These are phyloP conservation scores for Fragaria vesca DNA, from an alignment of 306 rosid genomes.

Conservation along the genomic window DNA sequence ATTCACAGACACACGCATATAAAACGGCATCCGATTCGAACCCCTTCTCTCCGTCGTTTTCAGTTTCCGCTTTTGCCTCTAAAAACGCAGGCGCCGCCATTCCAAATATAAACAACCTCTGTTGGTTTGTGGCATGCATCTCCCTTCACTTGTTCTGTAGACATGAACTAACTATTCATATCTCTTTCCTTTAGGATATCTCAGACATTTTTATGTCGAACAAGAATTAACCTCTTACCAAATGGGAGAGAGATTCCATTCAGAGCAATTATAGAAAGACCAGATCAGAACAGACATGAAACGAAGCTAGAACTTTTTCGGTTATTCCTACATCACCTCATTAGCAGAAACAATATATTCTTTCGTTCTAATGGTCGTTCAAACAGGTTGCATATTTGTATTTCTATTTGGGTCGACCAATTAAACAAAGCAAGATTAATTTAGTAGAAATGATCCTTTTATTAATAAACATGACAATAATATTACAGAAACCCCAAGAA, in stretches of 20 bases:
- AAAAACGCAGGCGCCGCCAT: conserved; percentile 43
- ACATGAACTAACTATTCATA: background rate
- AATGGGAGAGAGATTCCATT: background rate
- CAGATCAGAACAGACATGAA: background rate
- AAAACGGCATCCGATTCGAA: conserved; percentile 33
- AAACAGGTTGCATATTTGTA: no score
- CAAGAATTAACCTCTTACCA: background rate
- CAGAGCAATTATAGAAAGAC: background rate
- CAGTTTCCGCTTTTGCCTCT: conserved; percentile 7
- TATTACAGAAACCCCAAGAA: no score
- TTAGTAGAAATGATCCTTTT: no score
- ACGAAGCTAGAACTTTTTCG: background rate
- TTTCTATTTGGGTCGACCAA: no score
- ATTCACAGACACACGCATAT: conserved; percentile 15
- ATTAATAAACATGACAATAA: no score
- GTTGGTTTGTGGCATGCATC: background rate
- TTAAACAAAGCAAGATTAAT: no score
- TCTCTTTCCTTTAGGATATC: background rate
- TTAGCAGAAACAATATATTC: background rate
- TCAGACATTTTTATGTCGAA: background rate
- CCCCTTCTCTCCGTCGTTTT: conserved; percentile 30
- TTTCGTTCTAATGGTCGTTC: no score
- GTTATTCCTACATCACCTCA: background rate
- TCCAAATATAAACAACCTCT: background rate
- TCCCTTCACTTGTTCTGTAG: background rate